Percentiles rank a stretch among this genome's conserved stretches.
Conservation (phyloP, 2,329 filamentous ascomycete species). For the Huntiella savannae region DNA sequence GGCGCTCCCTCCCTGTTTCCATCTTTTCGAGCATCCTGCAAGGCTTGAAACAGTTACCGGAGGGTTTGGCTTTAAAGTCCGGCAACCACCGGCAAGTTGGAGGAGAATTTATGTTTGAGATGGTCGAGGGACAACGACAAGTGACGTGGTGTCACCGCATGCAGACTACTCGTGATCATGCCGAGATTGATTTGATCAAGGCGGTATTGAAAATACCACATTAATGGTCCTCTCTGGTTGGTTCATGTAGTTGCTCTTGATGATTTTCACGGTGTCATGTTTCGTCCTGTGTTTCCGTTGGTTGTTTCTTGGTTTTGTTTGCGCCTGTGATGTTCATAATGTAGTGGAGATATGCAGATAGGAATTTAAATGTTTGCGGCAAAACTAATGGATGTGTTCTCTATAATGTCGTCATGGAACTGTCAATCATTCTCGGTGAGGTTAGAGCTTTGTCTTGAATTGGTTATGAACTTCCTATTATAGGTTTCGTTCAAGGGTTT, state of each 20-base stretch:
- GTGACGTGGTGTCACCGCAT: conserved; percentile 71
- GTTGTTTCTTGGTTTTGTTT: too few relatives aligned
- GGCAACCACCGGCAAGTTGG: conserved; percentile 53
- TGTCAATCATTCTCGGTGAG: not conserved
- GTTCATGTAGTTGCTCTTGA: too few relatives aligned
- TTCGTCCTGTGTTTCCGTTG: too few relatives aligned
- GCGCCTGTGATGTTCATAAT: too few relatives aligned
- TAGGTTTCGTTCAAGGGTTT: not conserved
- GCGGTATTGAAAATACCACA: not conserved
- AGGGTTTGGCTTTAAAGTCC: conserved; percentile 39
- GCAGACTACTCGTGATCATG: conserved; percentile 59
- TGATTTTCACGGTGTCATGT: too few relatives aligned
- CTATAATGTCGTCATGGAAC: not conserved
- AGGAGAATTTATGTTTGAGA: conserved; percentile 61
- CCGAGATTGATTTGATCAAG: conserved; percentile 48
- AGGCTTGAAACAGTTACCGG: conserved; percentile 36
- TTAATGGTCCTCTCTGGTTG: too few relatives aligned
- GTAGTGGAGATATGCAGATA: too few relatives aligned
- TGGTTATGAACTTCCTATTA: too few relatives aligned
- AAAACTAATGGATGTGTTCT: not conserved
- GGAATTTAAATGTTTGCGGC: not conserved
- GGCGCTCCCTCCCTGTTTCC: conserved; percentile 30
- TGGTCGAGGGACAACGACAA: conserved; percentile 31
- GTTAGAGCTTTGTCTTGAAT: too few relatives aligned
- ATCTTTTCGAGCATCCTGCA: conserved; percentile 36